A percentile compares a stretch with the other conserved stretches of the same genome.
phyloP scores from a whole-genome alignment of 2,329 filamentous ascomycete genomes.

The Penicillium nordicum region DNA sequence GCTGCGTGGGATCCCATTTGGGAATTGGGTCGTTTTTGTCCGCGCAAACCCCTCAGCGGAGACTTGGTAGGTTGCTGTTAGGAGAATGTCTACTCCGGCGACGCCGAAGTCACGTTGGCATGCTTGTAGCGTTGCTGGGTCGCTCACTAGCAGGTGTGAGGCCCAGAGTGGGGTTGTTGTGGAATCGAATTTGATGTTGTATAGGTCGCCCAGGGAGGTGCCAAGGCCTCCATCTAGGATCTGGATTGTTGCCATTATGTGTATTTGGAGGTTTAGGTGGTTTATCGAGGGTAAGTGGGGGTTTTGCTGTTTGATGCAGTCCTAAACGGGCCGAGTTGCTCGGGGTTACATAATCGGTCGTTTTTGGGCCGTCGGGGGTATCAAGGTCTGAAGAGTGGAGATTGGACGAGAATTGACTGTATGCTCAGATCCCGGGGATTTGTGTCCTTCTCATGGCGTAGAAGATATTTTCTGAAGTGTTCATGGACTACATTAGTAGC shows the following conservation, averaged over 20 bases:
- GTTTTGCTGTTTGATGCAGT: not conserved
- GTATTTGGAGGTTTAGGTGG: not conserved
- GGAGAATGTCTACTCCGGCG: conserved; percentile 60
- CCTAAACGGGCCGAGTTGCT: not conserved
- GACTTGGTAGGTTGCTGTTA: conserved; percentile 67
- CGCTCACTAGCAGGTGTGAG: conserved; percentile 60
- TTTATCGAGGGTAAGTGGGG: conserved; percentile 7
- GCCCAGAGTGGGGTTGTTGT: conserved; percentile 61
- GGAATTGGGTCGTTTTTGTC: conserved; percentile 46
- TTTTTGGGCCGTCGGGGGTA: not conserved
- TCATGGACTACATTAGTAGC: too few species aligned
- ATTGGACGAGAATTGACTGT: not conserved
- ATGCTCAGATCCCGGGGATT: not conserved
- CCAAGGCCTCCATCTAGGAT: conserved; percentile 66
- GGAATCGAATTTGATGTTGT: conserved; percentile 51
- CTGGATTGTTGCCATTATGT: conserved; percentile 37
- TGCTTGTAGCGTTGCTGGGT: conserved; percentile 49
- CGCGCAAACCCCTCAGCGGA: conserved; percentile 55
- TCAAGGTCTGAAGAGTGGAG: not conserved
- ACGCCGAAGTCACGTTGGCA: conserved; percentile 57
- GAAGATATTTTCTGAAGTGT: too few species aligned
- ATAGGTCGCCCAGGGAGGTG: conserved; percentile 60
- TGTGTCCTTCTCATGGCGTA: not conserved
- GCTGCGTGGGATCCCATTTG: conserved; percentile 43
- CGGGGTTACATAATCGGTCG: conserved; percentile 1